Percentiles rank a stretch among this genome's conserved stretches.
These are phyloP conservation scores for Withania somnifera DNA, from an alignment of 305 asterid genomes.

Conservation along the genomic window DNA sequence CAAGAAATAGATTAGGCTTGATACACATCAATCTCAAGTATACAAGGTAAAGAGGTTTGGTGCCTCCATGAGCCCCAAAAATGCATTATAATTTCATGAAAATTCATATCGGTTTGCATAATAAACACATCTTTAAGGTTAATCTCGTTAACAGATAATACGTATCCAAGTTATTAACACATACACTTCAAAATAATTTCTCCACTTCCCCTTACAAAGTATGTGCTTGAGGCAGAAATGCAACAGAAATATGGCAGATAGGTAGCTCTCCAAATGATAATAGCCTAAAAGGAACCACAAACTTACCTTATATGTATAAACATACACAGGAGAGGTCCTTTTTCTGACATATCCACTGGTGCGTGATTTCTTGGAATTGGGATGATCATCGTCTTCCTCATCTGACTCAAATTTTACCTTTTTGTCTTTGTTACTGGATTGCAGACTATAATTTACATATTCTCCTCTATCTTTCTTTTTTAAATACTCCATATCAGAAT, in stretches of 20 bases:
- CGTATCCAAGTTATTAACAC: background rate
- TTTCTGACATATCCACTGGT: slow-evolving; percentile 19
- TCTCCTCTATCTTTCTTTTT: background rate
- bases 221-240: background rate
- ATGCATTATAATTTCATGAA: background rate
- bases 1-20: background rate
- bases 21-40: background rate
- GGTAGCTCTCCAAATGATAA: background rate
- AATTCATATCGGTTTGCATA: background rate
- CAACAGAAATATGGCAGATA: background rate
- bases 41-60: background rate
- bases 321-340: slow-evolving; percentile 41
- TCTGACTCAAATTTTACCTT: slow-evolving; percentile 20
- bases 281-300: background rate
- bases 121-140: background rate
- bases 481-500: background rate
- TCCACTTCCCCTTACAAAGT: background rate
- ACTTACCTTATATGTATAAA: slow-evolving; percentile 69
- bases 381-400: slow-evolving; percentile 31
- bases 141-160: background rate
- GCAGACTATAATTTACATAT: background rate
- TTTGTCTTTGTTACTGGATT: slow-evolving; percentile 10
- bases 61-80: background rate
- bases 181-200: background rate
- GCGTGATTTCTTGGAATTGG: slow-evolving; percentile 31